Conservation (phyloP, 2,329 filamentous ascomycete genomes). For the Botryotinia calthae region DNA sequence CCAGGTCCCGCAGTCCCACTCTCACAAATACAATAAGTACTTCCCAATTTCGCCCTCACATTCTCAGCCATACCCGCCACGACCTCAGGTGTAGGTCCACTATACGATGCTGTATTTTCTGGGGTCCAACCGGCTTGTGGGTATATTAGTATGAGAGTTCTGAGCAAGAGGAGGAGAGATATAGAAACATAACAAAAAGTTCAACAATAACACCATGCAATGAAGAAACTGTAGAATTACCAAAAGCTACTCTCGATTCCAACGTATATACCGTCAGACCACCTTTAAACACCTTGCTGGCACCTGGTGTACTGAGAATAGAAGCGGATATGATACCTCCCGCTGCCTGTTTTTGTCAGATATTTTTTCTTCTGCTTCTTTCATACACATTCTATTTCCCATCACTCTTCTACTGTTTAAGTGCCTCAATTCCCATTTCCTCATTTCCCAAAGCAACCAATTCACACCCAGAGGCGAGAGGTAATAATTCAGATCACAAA, state of each 20-base stretch:
- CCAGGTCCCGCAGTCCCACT: conserved; percentile 64
- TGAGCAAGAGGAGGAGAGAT: not conserved
- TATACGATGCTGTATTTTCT: conserved; percentile 50
- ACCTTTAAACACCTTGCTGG: conserved; percentile 57
- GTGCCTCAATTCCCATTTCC: too few relatives aligned
- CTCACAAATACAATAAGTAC: conserved; percentile 58
- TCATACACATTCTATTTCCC: too few relatives aligned
- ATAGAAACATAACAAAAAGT: not conserved
- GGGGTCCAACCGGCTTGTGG: conserved; percentile 56
- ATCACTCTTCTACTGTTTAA: not conserved
- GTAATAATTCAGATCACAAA: not conserved
- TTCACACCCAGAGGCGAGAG: not conserved
- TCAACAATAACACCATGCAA: not conserved
- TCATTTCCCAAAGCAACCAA: too few relatives aligned
- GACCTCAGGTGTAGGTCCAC: conserved; percentile 57
- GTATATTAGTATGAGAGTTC: not conserved
- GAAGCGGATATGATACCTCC: conserved; percentile 60
- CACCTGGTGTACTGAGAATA: conserved; percentile 57
- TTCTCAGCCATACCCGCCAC: conserved; percentile 56
- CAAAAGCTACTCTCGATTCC: conserved; percentile 36
- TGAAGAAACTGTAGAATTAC: conserved; percentile 23
- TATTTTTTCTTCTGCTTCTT: not conserved
- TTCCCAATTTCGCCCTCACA: conserved; percentile 52
- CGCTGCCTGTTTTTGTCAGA: conserved; percentile 46
- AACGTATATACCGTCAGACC: conserved; percentile 51